Evolutionary conservation across 2,329 filamentous ascomycete species (phyloP), one percentile per base, ranked within the genome.

Genomic region (Seiridium cupressi): DNA sequence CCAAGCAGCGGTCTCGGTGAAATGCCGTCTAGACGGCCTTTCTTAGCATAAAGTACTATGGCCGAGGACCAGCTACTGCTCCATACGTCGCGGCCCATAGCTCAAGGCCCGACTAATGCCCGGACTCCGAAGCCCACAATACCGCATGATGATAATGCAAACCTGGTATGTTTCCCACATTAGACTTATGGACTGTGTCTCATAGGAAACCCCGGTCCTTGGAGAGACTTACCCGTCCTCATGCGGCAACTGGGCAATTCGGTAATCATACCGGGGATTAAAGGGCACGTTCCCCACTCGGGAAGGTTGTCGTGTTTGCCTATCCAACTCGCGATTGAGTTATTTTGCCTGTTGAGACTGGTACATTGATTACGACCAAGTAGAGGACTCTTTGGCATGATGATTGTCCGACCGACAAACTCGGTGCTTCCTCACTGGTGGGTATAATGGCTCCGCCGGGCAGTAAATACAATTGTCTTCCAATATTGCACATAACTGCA

Each of bases 1-100:
- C 44, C 51, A 55, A 56, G 34, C 46, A 58, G 31, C 55, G 55
- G 11, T 49, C 44, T 13, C 55, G 55, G 11, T 58, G 55, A 58
- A 35, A 40, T 51, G 34, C 46, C 26, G 26, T 26, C 44, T 32
- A 18, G 26, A 47, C 26, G 55, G 44, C 32, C 26, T 9, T 11
- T 42, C 36, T 42, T 18, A 18, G 36, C 18, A 42, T 26, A 44
- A 26, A 42, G 9, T 18, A 18, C 51, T 18, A 11, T 26, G 49
- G 34, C 11, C 5, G 4, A 53, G 38, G 4, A 35, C 35, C 13
- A 53, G 49, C 34, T 34, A 38, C 18, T 36, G 34, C 38, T 11
- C 47, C 47, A 49, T 5, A 32, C 8, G 26, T 32, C 47, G 47
- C 35, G 46, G 47, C 47, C 35, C 11, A 26, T 34, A 26, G 26